Evolutionary conservation across 352 stramenopile genomes (phyloP).

Genomic region (Pythium brassicae): DNA sequence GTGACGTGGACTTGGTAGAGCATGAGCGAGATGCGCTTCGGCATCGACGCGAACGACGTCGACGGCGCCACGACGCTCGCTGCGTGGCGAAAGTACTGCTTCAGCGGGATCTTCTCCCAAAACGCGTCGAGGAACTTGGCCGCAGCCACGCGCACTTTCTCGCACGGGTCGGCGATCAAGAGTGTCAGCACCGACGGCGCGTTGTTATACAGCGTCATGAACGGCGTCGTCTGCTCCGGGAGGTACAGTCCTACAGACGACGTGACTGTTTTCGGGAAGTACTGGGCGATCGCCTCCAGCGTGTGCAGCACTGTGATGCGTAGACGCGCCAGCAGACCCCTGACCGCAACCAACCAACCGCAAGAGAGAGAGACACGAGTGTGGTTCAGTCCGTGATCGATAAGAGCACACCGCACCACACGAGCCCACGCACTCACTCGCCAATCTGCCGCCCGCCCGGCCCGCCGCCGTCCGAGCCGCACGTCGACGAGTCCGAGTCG

Average conservation of each 20-base stretch:
- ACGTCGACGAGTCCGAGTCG: constrained; percentile 75
- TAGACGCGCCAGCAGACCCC: constrained; percentile 61
- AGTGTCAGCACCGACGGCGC: constrained; percentile 74
- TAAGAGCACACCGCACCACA: not conserved
- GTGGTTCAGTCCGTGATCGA: not conserved
- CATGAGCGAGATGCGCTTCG: constrained; percentile 80
- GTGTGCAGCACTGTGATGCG: constrained; percentile 71
- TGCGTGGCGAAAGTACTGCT: constrained; percentile 71
- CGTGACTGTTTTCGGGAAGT: constrained; percentile 67
- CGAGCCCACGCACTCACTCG: constrained; percentile 34
- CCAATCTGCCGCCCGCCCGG: constrained; percentile 21
- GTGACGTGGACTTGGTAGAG: constrained; percentile 81
- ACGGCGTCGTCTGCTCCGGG: constrained; percentile 74
- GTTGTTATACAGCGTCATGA: constrained; percentile 79
- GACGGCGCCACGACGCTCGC: constrained; percentile 42
- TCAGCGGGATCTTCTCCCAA: constrained; percentile 79
- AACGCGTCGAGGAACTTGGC: constrained; percentile 81
- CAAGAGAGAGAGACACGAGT: not conserved
- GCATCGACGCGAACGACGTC: constrained; percentile 81
- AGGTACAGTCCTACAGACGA: constrained; percentile 79
- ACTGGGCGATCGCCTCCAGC: constrained; percentile 61
- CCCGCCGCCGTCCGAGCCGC: constrained; percentile 49
- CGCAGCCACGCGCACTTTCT: constrained; percentile 63
- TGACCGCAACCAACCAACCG: too few relatives aligned
- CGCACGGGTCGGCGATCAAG: constrained; percentile 69